phyloP scores from a whole-genome alignment of 208 protist genomes.

The Acanthamoeba lugdunensis region DNA sequence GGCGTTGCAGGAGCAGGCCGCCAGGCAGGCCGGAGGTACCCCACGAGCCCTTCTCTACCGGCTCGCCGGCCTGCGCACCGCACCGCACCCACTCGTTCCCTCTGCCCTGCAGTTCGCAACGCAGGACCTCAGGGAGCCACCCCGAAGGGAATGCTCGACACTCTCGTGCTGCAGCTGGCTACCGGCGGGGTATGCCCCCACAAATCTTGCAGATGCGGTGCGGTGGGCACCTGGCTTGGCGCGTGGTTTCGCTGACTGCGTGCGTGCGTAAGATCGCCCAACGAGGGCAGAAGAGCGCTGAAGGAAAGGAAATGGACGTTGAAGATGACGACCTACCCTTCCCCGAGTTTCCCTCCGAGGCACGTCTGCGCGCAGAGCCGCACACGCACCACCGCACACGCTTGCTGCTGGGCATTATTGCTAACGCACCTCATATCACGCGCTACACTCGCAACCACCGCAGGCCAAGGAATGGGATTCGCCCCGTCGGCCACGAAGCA shows the following conservation, averaged over 20 bases:
- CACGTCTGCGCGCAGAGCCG: neutral
- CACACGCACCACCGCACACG: neutral
- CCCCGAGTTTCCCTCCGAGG: neutral
- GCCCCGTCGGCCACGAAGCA: conserved; percentile 9
- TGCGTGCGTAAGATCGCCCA: too few species aligned
- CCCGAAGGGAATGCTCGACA: neutral
- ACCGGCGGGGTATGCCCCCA: neutral
- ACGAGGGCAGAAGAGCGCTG: neutral
- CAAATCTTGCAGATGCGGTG: too few species aligned
- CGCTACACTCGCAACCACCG: neutral
- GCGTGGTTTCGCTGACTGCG: too few species aligned
- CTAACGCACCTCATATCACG: neutral
- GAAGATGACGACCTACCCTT: neutral
- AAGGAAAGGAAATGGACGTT: neutral
- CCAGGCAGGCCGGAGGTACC: conserved; percentile 13
- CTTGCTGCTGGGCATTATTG: neutral
- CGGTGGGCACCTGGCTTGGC: too few species aligned
- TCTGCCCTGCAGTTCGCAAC: neutral
- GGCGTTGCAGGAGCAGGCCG: conserved; percentile 1
- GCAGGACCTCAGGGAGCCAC: neutral
- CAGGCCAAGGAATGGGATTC: conserved; percentile 2
- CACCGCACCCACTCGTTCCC: neutral
- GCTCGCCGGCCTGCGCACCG: too few species aligned
- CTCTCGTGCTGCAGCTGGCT: neutral
- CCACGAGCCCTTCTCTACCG: neutral